Conservation (phyloP, 192 early-diverging fungal species). For the Podila verticillata region DNA sequence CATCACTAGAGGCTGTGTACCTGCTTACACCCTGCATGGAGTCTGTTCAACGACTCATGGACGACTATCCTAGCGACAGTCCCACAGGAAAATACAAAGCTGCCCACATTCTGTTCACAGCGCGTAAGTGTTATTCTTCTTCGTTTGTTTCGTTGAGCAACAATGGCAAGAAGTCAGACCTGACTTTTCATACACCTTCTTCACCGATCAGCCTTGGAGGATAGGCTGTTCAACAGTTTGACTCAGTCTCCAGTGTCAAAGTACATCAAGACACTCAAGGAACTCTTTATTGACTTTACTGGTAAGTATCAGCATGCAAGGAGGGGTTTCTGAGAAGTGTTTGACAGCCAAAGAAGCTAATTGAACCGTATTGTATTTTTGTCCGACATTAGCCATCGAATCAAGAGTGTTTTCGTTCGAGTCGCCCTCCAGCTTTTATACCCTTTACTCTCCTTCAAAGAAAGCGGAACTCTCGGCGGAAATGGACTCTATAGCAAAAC, state of each 20-base stretch:
- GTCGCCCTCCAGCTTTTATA: conserved; percentile 68
- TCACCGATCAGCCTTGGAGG: conserved; percentile 63
- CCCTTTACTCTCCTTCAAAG: conserved; percentile 69
- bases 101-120: conserved; percentile 69
- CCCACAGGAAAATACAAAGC: conserved; percentile 66
- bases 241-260: conserved; percentile 62
- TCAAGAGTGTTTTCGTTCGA: conserved; percentile 79
- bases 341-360: no score
- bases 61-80: conserved; percentile 59
- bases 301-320: conserved; percentile 50
- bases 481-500: conserved; percentile 60
- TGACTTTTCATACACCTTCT: neutral
- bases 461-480: conserved; percentile 50
- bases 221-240: conserved; percentile 68
- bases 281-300: conserved; percentile 85
- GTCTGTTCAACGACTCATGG: conserved; percentile 66
- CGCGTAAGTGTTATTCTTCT: conserved; percentile 46
- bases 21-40: conserved; percentile 69
- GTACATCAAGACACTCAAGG: conserved; percentile 73
- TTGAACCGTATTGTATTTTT: no score
- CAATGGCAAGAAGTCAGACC: neutral
- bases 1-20: conserved; percentile 69
- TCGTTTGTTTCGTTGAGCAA: neutral
- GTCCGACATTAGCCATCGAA: conserved; percentile 61
- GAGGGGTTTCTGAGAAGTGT: no score